A percentile compares a stretch with the other conserved stretches of the same genome.
Evolutionary conservation across 2,329 filamentous ascomycete genomes (phyloP).

Genomic region (Ophiostoma piceae): DNA sequence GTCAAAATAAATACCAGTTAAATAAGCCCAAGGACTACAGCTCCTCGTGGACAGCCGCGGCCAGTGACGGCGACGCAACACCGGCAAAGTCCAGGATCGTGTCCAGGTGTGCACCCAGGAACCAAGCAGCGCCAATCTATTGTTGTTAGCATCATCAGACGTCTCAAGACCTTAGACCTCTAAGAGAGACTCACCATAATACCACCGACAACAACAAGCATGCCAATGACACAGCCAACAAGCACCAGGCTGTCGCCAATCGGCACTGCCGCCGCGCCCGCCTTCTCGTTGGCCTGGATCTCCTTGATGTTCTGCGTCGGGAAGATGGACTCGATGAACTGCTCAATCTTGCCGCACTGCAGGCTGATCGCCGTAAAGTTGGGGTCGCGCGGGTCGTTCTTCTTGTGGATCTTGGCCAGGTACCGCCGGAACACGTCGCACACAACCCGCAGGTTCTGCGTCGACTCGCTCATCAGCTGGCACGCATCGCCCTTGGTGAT

Average conservation of each 20-base stretch:
- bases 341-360: constrained; percentile 86
- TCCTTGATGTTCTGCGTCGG: constrained; percentile 71
- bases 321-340: constrained; percentile 92
- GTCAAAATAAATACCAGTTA: neutral
- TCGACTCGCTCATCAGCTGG: constrained; percentile 83
- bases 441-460: constrained; percentile 77
- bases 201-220: constrained; percentile 65
- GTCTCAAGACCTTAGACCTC: no score
- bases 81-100: constrained; percentile 47
- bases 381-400: constrained; percentile 89
- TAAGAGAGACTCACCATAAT: constrained; percentile 64
- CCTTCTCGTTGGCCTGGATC: constrained; percentile 34
- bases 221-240: constrained; percentile 58
- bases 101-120: constrained; percentile 79
- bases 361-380: constrained; percentile 89
- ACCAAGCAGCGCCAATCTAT: constrained; percentile 71
- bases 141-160: constrained; percentile 14
- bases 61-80: neutral
- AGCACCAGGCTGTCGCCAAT: constrained; percentile 61
- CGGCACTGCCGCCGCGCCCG: constrained; percentile 44
- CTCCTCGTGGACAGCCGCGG: constrained; percentile 32
- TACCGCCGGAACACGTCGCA: constrained; percentile 79
- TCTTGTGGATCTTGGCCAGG: constrained; percentile 75
- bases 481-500: constrained; percentile 95
- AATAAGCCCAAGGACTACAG: constrained; percentile 28